Conservation (phyloP, 2,329 filamentous ascomycete species). For the Ophiosphaerella herpotricha region DNA sequence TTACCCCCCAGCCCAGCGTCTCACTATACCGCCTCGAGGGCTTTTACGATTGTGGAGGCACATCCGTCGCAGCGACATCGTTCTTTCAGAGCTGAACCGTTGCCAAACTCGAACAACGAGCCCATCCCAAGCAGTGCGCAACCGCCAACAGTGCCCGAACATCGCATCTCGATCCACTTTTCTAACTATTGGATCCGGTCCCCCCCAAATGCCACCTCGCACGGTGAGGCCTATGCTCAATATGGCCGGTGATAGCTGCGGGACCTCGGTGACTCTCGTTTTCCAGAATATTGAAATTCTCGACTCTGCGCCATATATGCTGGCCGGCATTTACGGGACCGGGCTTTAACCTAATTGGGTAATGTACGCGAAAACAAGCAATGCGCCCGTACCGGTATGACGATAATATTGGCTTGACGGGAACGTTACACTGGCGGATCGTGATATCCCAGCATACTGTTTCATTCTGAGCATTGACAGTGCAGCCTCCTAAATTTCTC, state of each 20-base stretch:
- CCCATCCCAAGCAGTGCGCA: conserved; percentile 16
- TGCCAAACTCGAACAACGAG: conserved; percentile 6
- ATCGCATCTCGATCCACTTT: background rate
- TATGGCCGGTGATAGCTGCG: conserved; percentile 20
- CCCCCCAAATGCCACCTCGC: conserved; percentile 1
- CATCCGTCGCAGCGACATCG: conserved; percentile 7
- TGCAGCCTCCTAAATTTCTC: conserved; percentile 6
- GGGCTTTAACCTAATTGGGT: conserved; percentile 14
- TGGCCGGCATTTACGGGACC: conserved; percentile 29
- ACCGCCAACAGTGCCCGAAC: background rate
- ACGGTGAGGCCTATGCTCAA: conserved; percentile 5
- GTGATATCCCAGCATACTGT: background rate
- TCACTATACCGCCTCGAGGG: conserved; percentile 1
- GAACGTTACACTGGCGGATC: conserved; percentile 17
- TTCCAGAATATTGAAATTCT: conserved; percentile 12
- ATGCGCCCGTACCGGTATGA: conserved; percentile 8
- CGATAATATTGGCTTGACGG: conserved; percentile 11
- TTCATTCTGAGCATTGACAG: background rate
- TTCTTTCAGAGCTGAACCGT: conserved; percentile 9
- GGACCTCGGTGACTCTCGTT: conserved; percentile 10
- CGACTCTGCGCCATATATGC: conserved; percentile 22
- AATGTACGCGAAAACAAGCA: conserved; percentile 24
- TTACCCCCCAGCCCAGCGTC: conserved; percentile 10
- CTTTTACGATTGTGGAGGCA: conserved; percentile 15
- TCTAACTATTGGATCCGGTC: background rate